Percentiles rank a stretch among this genome's conserved stretches.
Evolutionary conservation across 352 stramenopile genomes (phyloP).

Genomic region (Thalassiosira mediterranea): DNA sequence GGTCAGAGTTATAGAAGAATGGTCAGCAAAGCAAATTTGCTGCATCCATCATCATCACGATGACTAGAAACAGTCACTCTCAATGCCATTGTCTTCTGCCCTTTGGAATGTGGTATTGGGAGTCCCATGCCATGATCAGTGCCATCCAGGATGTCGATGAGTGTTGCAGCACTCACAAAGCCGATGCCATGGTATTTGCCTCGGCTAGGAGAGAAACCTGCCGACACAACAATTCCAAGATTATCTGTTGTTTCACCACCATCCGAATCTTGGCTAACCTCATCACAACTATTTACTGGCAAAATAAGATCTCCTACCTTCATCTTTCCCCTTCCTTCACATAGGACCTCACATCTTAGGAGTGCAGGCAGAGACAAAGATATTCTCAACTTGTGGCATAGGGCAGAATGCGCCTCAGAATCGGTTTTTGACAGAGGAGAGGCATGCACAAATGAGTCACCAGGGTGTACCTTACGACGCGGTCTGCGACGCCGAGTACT

Average conservation of each 20-base stretch:
- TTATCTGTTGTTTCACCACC: no score
- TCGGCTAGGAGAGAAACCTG: slow-evolving; percentile 60
- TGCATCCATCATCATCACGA: no score
- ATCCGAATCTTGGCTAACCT: no score
- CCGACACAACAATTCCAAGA: slow-evolving; percentile 57
- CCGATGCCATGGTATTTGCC: slow-evolving; percentile 66
- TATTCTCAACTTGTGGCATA: slow-evolving; percentile 49
- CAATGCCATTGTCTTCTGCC: no score
- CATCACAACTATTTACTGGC: no score
- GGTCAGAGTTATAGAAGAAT: no score
- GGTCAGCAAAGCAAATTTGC: no score
- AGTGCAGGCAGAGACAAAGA: slow-evolving; percentile 75
- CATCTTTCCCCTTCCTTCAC: slow-evolving; percentile 58
- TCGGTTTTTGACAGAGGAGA: slow-evolving; percentile 46
- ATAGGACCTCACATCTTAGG: slow-evolving; percentile 61
- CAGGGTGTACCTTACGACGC: slow-evolving; percentile 26
- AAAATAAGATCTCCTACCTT: slow-evolving; percentile 47
- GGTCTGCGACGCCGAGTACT: slow-evolving; percentile 32
- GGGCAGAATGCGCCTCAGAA: slow-evolving; percentile 23
- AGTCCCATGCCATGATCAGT: slow-evolving; percentile 43
- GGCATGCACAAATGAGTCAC: slow-evolving; percentile 28
- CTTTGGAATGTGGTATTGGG: no score
- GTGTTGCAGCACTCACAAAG: slow-evolving; percentile 60
- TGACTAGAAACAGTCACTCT: no score
- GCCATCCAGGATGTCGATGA: slow-evolving; percentile 55